Base-by-base conservation (phyloP, 2,329 filamentous ascomycete genomes). In the Claviceps sp. region DNA sequence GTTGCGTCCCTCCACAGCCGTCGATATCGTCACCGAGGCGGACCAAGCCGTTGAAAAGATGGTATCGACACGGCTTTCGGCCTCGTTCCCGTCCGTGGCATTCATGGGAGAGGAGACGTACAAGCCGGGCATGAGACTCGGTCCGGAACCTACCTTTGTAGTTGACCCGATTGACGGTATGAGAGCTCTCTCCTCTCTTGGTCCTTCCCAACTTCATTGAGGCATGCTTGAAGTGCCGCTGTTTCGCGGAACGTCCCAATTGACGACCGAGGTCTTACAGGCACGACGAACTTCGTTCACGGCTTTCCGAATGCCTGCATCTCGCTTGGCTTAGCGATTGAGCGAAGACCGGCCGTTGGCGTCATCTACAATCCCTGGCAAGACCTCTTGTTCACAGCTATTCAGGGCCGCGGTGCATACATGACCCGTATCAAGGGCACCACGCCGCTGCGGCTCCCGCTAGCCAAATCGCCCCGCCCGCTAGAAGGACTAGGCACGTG, bases 101-200 rank as follows among this genome's bases (percentile, higher is more conserved):
- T 87, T 88, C 66, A 80, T 88, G 65, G 85, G 85, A 63, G 85
- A 88, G 63, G 86, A 91, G 68, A 88, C 85, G 30, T 85, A 88
- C 70, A 73, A 81, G 56, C 77, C 84, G 1, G 85, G 85, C 59
- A 72, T 73, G 55, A 70, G 67, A 44, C 72, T 91, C 47, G 84
- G 80, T 0, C 65, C 74, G 34, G 75, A 75, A 16, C 86, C 86
- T 1, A 91, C 86, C 44, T 90, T 90, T 68, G 78, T 90, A 62
- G 82, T 86, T 58, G 86, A 91, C 64, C 86, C 86, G 45, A 89
- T 91, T 59, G 86, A 91, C 68, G 86, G 85, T 62, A 54, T 14
- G 53, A 48, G 8, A 22, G 22, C 22, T 22, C 4, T 24, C 2
- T 44, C 18, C 5, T 1, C 11, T 4, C 14, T 7, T 18, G 18